These are phyloP conservation scores for Auriscalpium microsporum DNA, from an alignment of 768 basidiomycete species.

Conservation along the genomic window DNA sequence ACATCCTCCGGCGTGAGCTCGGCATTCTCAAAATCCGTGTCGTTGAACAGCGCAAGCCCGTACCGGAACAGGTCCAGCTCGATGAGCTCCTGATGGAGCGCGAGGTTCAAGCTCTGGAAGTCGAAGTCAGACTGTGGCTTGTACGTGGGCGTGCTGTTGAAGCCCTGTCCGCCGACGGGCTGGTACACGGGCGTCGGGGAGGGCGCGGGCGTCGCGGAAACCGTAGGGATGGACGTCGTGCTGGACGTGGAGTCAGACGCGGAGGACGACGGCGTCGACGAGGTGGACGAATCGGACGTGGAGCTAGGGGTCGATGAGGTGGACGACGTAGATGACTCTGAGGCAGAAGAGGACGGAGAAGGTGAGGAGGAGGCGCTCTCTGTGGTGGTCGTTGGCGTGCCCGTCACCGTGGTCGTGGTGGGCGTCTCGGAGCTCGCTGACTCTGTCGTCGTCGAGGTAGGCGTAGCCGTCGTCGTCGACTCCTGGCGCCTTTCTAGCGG, in stretches of 20 bases:
- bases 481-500: too few species aligned
- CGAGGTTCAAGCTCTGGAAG: constrained; percentile 49
- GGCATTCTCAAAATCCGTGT: constrained; percentile 44
- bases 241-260: neutral
- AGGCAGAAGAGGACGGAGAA: neutral
- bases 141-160: constrained; percentile 26
- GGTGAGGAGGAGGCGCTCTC: neutral
- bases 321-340: neutral
- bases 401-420: too few species aligned
- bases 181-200: constrained; percentile 6
- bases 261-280: neutral
- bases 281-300: neutral
- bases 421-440: too few species aligned
- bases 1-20: constrained; percentile 46
- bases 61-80: constrained; percentile 54
- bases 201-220: constrained; percentile 1
- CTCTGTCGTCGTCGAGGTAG: too few species aligned
- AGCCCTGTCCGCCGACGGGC: constrained; percentile 21
- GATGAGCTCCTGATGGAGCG: constrained; percentile 56
- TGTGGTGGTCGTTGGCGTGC: neutral
- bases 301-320: neutral
- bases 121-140: constrained; percentile 34
- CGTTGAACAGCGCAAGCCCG: constrained; percentile 45
- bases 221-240: constrained; percentile 1
- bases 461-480: too few species aligned